Conservation (phyloP, 768 basidiomycete species). For the Pleurotus eryngii region DNA sequence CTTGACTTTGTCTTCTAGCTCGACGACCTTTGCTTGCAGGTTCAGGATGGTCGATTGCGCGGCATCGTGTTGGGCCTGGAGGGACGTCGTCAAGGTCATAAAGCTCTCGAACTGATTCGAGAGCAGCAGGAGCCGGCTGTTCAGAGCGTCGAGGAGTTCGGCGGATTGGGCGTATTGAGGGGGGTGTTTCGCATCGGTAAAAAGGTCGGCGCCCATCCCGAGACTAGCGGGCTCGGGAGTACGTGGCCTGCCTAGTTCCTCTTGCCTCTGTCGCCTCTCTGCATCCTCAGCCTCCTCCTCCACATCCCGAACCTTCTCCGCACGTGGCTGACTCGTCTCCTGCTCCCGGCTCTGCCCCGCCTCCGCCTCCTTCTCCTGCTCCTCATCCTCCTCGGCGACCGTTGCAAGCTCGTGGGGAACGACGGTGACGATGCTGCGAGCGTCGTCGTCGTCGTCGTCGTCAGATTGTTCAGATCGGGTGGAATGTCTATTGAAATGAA, state of each 20-base stretch:
- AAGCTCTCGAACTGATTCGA: constrained; percentile 75
- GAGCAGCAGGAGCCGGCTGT: constrained; percentile 57
- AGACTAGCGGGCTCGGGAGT: constrained; percentile 78
- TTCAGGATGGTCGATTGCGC: constrained; percentile 73
- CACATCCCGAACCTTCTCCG: constrained; percentile 36
- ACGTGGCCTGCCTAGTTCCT: constrained; percentile 65
- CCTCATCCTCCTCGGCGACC: constrained; percentile 76
- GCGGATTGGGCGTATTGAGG: constrained; percentile 16
- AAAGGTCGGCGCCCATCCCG: constrained; percentile 40
- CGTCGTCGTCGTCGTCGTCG: constrained; percentile 70
- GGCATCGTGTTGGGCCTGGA: constrained; percentile 75
- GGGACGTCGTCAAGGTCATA: constrained; percentile 62
- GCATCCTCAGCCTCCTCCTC: constrained; percentile 38
- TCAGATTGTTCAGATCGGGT: constrained; percentile 23
- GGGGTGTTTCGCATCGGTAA: constrained; percentile 26
- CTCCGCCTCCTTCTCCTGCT: constrained; percentile 30
- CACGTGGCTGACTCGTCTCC: constrained; percentile 9
- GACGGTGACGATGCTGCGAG: constrained; percentile 69
- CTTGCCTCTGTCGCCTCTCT: constrained; percentile 47
- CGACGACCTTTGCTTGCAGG: constrained; percentile 64
- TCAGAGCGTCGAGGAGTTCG: constrained; percentile 51
- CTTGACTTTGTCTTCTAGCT: constrained; percentile 59
- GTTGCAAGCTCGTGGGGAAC: constrained; percentile 66
- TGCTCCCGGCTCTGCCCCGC: background rate
- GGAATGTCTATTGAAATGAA: constrained; percentile 39